Percentiles rank a stretch among this genome's conserved stretches.
Conservation (phyloP, 1,284 basidiomycete genomes). For the Salmacisia buchloeana region DNA sequence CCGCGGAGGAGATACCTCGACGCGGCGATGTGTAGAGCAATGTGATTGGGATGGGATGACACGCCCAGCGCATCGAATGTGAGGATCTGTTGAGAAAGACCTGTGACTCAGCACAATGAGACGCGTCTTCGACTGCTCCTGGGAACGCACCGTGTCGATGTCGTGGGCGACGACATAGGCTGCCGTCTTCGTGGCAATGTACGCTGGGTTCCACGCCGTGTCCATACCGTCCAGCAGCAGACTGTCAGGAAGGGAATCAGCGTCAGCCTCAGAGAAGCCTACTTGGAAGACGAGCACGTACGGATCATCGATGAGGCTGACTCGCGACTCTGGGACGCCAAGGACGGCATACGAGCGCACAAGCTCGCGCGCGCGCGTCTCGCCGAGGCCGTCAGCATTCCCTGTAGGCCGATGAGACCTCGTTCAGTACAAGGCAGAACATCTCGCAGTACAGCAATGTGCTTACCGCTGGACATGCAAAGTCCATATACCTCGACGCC, state of each 20-base stretch:
- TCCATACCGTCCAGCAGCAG: constrained; percentile 73
- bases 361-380: constrained; percentile 63
- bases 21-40: constrained; percentile 11
- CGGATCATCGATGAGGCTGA: constrained; percentile 68
- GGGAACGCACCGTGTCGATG: constrained; percentile 19
- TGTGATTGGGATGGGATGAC: constrained; percentile 84
- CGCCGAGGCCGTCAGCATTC: constrained; percentile 75
- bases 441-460: background rate
- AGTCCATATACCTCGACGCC: constrained; percentile 51
- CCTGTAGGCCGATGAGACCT: constrained; percentile 51
- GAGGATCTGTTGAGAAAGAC: constrained; percentile 61
- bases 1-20: background rate
- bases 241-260: constrained; percentile 52
- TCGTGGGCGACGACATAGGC: constrained; percentile 56
- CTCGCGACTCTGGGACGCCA: constrained; percentile 60
- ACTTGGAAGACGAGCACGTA: constrained; percentile 53
- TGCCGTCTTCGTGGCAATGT: constrained; percentile 62
- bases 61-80: constrained; percentile 82
- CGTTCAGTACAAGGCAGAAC: background rate
- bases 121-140: no score
- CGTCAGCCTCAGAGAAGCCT: background rate
- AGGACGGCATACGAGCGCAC: constrained; percentile 55
- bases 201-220: constrained; percentile 61
- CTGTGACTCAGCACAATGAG: background rate
- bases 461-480: constrained; percentile 55